These are phyloP conservation scores for Sanghuangporus weigelae DNA, from an alignment of 1,284 basidiomycete species.

Conservation along the genomic window DNA sequence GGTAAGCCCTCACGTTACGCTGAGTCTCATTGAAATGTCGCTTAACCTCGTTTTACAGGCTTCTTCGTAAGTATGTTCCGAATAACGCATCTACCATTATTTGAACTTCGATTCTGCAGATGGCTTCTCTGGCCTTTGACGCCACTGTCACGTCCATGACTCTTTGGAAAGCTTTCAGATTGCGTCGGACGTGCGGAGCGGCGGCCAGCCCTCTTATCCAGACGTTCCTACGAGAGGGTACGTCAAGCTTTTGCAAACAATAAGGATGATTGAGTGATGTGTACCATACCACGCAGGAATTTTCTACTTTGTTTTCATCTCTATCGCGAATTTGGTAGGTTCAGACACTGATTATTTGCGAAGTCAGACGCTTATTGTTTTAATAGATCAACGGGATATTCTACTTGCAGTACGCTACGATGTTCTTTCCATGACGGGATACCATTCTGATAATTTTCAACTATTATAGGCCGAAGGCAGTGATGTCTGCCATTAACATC, in stretches of 20 bases:
- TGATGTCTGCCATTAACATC: conserved; percentile 78
- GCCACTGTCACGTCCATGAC: conserved; percentile 75
- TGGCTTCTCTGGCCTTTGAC: conserved; percentile 73
- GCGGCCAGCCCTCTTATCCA: conserved; percentile 72
- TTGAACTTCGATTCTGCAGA: conserved; percentile 34
- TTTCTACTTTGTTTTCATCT: conserved; percentile 77
- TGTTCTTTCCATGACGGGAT: conserved; percentile 12
- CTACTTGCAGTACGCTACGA: conserved; percentile 61
- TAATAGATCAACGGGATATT: conserved; percentile 68
- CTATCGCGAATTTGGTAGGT: conserved; percentile 63
- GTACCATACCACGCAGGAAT: conserved; percentile 41
- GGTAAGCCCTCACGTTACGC: conserved; percentile 36
- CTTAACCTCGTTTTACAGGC: conserved; percentile 33
- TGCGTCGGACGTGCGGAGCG: conserved; percentile 67
- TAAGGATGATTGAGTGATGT: background rate
- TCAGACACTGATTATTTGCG: background rate
- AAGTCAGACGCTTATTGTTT: background rate
- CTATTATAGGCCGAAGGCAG: conserved; percentile 59
- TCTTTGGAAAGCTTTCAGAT: conserved; percentile 64
- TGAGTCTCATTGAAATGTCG: background rate
- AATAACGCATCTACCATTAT: conserved; percentile 7
- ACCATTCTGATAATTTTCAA: background rate
- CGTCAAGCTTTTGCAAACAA: conserved; percentile 13
- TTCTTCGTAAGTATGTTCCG: conserved; percentile 54
- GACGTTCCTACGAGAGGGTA: conserved; percentile 76